A percentile compares a stretch with the other conserved stretches of the same genome.
Conservation (phyloP, 768 basidiomycete species). For the Hypsizygus marmoreus region DNA sequence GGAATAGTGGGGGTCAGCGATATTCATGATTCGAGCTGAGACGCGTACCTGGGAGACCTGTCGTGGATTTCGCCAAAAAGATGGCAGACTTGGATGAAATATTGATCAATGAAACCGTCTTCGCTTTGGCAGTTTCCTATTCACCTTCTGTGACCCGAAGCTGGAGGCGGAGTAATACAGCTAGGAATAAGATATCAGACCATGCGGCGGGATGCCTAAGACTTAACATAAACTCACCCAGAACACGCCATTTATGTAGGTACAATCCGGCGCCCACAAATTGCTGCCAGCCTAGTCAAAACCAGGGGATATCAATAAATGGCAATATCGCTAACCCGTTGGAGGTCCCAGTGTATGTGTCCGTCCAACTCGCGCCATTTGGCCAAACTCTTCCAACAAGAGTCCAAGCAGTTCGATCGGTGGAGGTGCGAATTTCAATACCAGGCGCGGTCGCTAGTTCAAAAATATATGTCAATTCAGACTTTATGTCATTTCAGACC, state of each 20-base stretch:
- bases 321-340: constrained; percentile 50
- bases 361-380: constrained; percentile 51
- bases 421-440: constrained; percentile 51
- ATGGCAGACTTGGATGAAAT: constrained; percentile 41
- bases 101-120: not conserved
- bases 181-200: constrained; percentile 23
- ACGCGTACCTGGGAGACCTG: constrained; percentile 39
- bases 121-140: constrained; percentile 8
- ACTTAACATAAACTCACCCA: constrained; percentile 27
- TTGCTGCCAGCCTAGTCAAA: constrained; percentile 41
- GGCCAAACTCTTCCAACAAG: constrained; percentile 49
- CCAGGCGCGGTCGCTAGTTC: constrained; percentile 43
- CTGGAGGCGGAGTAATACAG: constrained; percentile 56
- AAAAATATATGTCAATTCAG: not conserved
- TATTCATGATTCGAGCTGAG: not conserved
- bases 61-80: constrained; percentile 52
- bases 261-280: constrained; percentile 40
- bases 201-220: not conserved
- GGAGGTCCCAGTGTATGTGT: constrained; percentile 46
- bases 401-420: constrained; percentile 50
- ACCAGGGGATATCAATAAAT: constrained; percentile 38
- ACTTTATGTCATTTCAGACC: not conserved
- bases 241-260: constrained; percentile 29
- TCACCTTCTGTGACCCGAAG: constrained; percentile 51
- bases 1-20: not conserved